Conservation (phyloP, 1,284 basidiomycete species). For the Irpex sp. region DNA sequence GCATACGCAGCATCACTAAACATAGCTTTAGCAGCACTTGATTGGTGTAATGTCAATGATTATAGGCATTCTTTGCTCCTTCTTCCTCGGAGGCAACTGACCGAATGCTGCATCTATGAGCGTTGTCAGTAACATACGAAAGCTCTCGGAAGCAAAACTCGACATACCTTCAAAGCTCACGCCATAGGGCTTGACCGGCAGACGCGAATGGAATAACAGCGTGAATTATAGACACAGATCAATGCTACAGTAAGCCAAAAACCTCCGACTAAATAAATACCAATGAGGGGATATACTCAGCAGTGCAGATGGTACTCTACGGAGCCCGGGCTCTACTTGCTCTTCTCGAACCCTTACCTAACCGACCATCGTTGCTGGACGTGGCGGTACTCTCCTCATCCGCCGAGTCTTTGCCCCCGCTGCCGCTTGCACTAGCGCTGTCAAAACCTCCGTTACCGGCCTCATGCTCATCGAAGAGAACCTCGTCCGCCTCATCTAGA, state of each 20-base stretch:
- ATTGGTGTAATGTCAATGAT: too few species aligned
- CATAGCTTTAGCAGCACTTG: too few species aligned
- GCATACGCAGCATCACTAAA: too few species aligned
- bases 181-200: background rate
- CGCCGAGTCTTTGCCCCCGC: constrained; percentile 18
- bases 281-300: background rate
- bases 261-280: background rate
- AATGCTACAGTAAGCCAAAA: background rate
- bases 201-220: background rate
- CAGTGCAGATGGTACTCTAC: background rate
- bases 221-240: background rate
- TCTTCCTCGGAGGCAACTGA: too few species aligned
- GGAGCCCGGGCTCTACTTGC: constrained; percentile 4
- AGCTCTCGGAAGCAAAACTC: too few species aligned
- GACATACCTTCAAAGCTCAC: too few species aligned
- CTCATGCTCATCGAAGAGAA: constrained; percentile 59
- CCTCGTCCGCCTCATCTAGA: constrained; percentile 38
- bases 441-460: constrained; percentile 6
- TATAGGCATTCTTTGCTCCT: too few species aligned
- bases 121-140: too few species aligned
- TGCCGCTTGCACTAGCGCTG: constrained; percentile 19
- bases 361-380: constrained; percentile 9
- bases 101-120: too few species aligned
- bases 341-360: constrained; percentile 2
- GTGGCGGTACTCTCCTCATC: constrained; percentile 18